phyloP scores from a whole-genome alignment of 352 stramenopile genomes.

The Phytophthora podocarpi region DNA sequence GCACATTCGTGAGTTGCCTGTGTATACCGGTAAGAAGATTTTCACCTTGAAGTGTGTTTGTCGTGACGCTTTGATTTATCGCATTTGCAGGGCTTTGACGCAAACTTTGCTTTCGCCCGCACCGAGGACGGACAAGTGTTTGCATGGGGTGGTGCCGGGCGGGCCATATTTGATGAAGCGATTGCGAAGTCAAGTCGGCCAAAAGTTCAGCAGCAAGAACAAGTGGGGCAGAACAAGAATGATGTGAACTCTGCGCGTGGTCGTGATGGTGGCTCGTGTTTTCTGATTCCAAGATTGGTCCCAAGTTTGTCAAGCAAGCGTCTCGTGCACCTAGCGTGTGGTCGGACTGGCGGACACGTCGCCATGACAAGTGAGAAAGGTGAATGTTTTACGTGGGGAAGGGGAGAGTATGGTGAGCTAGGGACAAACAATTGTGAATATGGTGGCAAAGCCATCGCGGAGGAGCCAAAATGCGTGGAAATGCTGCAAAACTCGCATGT shows the following conservation, averaged over 20 bases:
- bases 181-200: not conserved
- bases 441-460: constrained; percentile 11
- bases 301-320: constrained; percentile 28
- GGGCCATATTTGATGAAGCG: constrained; percentile 38
- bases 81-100: constrained; percentile 58
- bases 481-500: constrained; percentile 19
- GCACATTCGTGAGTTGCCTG: too few species aligned
- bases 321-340: constrained; percentile 45
- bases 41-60: not conserved
- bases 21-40: not conserved
- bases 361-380: constrained; percentile 36
- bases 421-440: constrained; percentile 32
- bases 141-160: constrained; percentile 84
- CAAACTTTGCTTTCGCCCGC: constrained; percentile 81
- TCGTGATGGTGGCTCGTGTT: constrained; percentile 27
- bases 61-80: not conserved
- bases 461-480: constrained; percentile 9
- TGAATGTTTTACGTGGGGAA: constrained; percentile 67
- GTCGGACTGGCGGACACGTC: constrained; percentile 54
- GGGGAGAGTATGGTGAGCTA: constrained; percentile 63
- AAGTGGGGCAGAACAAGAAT: not conserved
- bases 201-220: constrained; percentile 12
- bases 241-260: not conserved
- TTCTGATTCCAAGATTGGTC: constrained; percentile 57
- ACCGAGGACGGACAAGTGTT: constrained; percentile 84